A percentile compares a stretch with the other conserved stretches of the same genome.
Conservation (phyloP, 176 grass and related monocot genomes). For the Oryza glaberrima region DNA sequence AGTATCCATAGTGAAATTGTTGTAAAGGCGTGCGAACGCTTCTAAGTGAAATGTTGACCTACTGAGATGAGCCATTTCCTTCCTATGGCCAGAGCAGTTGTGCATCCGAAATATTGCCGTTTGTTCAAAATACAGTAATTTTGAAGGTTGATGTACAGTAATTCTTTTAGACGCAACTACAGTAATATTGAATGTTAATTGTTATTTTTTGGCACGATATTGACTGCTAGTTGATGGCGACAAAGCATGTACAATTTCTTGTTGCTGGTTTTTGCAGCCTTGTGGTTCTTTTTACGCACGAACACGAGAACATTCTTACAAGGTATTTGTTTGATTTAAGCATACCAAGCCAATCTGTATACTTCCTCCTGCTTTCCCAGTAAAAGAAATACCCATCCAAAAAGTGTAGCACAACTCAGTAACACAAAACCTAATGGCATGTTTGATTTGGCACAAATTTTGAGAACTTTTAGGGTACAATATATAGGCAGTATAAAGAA, state of each 20-base stretch:
- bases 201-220: too few species aligned
- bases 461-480: too few species aligned
- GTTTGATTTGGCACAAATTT: neutral
- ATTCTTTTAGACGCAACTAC: neutral
- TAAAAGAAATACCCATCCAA: neutral
- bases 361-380: neutral
- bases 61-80: neutral
- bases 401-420: too few species aligned
- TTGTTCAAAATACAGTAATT: slow-evolving; percentile 4
- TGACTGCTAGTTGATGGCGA: neutral
- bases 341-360: neutral
- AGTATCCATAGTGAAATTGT: neutral
- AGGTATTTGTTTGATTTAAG: neutral
- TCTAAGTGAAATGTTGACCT: slow-evolving; percentile 5
- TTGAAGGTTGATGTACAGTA: neutral
- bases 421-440: neutral
- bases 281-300: too few species aligned
- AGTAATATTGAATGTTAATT: neutral
- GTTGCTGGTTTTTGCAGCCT: neutral
- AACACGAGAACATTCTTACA: neutral
- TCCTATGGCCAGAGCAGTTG: slow-evolving; percentile 2
- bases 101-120: neutral
- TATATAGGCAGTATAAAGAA: too few species aligned
- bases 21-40: slow-evolving; percentile 19
- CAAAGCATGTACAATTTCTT: neutral